phyloP scores from a whole-genome alignment of 306 rosid species.

The Trifolium fragiferum region DNA sequence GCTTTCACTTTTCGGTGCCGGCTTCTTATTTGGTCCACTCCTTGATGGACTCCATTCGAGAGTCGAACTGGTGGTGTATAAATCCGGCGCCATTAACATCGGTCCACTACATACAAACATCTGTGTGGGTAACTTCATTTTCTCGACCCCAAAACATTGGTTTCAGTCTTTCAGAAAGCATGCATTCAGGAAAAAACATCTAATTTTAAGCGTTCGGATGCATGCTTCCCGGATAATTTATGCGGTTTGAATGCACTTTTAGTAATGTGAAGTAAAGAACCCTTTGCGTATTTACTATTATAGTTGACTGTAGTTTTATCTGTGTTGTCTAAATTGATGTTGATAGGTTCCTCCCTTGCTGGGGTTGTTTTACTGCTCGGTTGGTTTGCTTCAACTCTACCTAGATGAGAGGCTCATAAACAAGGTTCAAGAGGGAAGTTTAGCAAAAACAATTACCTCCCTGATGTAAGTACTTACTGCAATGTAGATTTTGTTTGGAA shows the following conservation, averaged over 20 bases:
- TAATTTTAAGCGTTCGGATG: neutral
- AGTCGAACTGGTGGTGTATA: slow-evolving; percentile 73
- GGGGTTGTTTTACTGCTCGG: slow-evolving; percentile 73
- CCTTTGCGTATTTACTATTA: no score
- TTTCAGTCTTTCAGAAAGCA: neutral
- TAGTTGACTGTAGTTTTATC: neutral
- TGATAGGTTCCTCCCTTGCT: slow-evolving; percentile 77
- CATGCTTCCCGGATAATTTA: neutral
- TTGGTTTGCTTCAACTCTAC: slow-evolving; percentile 77
- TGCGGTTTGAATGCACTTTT: neutral
- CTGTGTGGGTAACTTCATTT: slow-evolving; percentile 48
- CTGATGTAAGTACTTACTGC: slow-evolving; percentile 53
- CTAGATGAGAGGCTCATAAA: slow-evolving; percentile 55
- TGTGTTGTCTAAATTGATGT: slow-evolving; percentile 1
- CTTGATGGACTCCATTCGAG: slow-evolving; percentile 86
- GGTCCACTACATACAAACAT: slow-evolving; percentile 72
- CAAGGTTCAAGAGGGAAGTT: slow-evolving; percentile 48
- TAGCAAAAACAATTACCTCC: slow-evolving; percentile 53
- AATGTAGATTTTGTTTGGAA: neutral
- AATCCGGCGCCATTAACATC: slow-evolving; percentile 55
- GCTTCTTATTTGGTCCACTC: slow-evolving; percentile 75
- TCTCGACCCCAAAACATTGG: neutral
- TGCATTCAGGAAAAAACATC: neutral
- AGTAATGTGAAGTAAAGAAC: no score
- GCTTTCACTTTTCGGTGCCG: slow-evolving; percentile 66